Base-by-base conservation (phyloP, 805 yeast genomes). In the Saturnispora diversa region DNA sequence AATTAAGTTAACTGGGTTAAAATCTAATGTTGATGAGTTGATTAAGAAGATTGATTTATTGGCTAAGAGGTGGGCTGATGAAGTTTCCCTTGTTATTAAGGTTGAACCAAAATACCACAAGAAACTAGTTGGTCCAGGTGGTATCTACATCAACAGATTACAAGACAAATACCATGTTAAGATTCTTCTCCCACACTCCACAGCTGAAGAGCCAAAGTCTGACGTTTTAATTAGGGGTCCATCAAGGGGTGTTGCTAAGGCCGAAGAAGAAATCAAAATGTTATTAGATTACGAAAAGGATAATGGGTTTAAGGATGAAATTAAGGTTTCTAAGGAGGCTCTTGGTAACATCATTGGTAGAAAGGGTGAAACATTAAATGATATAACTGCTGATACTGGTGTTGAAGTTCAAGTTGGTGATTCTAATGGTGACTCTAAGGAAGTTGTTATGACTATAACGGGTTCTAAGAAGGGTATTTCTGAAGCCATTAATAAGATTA, bases 261-360 rank as follows among this genome's bases (percentile, higher is more conserved):
- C 94, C 25, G 77, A 76, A 57, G 88, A 80, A 47, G 97, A 88
- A 66, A 65, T 94, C 55, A 70, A 73, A 50, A 96, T 87, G 42
- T 70, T 94, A 47, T 68, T 84, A 50, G 80, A 82, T 50, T 92
- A 81, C 60, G 97, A 88, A 62, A 80, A 74, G 54, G 95, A 84
- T 51, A 85, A 87, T 56, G 90, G 95, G 13, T 75, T 75, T 63
- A 70, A 73, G 43, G 69, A 75, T 48, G 63, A 66, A n/a, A 58
- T 90, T 30, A 57, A 64, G 35, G 80, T 92, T 38, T 94, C 96
- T 28, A 58, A 70, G 31, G 74, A 71, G 45, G 80, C 86, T n/a
- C 72, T 90, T 44, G 72, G 96, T 16, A 72, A 86, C 56, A 78
- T 92, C 44, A 87, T 92, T 58, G 98, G 98, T 53, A 86, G 83